phyloP scores from a whole-genome alignment of 495 filamentous ascomycete genomes.

The Opeltia flavorubescens region DNA sequence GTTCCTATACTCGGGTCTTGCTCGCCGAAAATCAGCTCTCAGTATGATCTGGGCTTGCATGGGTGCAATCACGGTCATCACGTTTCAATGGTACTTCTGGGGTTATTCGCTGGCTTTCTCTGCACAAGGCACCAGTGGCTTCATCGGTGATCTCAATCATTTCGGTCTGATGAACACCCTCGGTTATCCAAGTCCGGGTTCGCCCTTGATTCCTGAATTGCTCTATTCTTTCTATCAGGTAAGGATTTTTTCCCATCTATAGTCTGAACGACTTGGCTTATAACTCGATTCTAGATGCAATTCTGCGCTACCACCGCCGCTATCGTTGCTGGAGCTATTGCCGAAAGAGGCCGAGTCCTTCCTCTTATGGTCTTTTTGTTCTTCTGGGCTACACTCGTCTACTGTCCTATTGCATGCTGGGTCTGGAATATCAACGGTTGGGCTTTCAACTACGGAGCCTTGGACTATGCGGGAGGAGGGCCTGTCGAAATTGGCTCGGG shows the following conservation, averaged over 20 bases:
- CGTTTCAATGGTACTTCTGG: constrained; percentile 68
- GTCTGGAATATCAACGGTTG: constrained; percentile 90
- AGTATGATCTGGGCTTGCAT: constrained; percentile 62
- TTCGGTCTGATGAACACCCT: constrained; percentile 53
- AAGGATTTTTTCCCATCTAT: constrained; percentile 8
- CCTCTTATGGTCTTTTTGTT: constrained; percentile 94
- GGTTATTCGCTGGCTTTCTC: constrained; percentile 61
- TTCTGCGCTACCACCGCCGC: constrained; percentile 89
- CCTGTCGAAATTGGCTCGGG: constrained; percentile 97
- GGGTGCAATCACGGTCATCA: constrained; percentile 48
- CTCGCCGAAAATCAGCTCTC: constrained; percentile 49
- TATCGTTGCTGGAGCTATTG: constrained; percentile 82
- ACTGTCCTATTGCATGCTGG: constrained; percentile 95
- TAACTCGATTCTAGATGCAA: constrained; percentile 54
- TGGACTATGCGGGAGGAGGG: constrained; percentile 94
- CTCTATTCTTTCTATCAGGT: constrained; percentile 60
- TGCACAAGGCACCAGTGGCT: constrained; percentile 45
- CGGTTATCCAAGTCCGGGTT: constrained; percentile 47
- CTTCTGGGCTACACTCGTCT: constrained; percentile 92
- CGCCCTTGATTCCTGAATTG: constrained; percentile 46
- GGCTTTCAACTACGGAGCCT: constrained; percentile 80
- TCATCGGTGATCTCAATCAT: constrained; percentile 50
- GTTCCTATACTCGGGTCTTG: constrained; percentile 54
- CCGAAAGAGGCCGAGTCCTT: constrained; percentile 84
- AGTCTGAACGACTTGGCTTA: constrained; percentile 2